phyloP scores from a whole-genome alignment of 441 rosid species.

The Macaranga tanarius region DNA sequence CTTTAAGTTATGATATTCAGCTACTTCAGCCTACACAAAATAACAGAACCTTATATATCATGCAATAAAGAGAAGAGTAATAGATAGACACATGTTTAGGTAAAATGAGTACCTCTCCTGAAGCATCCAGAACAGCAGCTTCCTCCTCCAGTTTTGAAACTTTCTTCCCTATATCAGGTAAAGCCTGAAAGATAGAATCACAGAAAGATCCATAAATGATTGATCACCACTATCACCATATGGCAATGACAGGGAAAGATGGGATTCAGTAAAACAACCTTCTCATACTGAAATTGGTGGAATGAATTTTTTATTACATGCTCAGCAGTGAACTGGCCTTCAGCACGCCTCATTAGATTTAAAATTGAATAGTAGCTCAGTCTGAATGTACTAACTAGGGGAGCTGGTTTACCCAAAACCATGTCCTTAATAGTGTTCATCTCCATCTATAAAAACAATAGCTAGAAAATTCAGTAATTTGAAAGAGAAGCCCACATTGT shows the following conservation, averaged over 20 bases:
- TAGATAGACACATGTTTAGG: not conserved
- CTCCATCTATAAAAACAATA: constrained; percentile 67
- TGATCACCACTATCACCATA: constrained; percentile 14
- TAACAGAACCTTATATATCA: constrained; percentile 13
- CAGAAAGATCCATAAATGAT: constrained; percentile 13
- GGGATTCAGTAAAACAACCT: constrained; percentile 48
- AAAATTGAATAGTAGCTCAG: constrained; percentile 95
- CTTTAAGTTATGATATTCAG: constrained; percentile 87
- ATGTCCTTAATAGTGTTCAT: constrained; percentile 86
- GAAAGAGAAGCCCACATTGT: constrained; percentile 5
- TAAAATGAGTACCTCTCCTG: constrained; percentile 69
- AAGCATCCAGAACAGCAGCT: constrained; percentile 82
- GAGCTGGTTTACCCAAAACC: constrained; percentile 99
- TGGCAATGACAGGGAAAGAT: constrained; percentile 15
- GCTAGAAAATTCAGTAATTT: constrained; percentile 3
- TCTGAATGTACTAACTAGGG: constrained; percentile 96
- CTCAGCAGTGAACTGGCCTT: constrained; percentile 98
- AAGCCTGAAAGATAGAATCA: constrained; percentile 45
- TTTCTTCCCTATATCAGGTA: constrained; percentile 81
- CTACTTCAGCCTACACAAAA: constrained; percentile 71
- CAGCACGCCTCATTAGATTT: constrained; percentile 96
- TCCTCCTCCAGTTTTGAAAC: constrained; percentile 88
- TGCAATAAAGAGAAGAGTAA: constrained; percentile 6
- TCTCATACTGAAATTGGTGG: constrained; percentile 96
- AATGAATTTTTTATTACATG: constrained; percentile 92